Base-by-base conservation (phyloP, 2,329 filamentous ascomycete species). In the Dothideomycetes sp. region DNA sequence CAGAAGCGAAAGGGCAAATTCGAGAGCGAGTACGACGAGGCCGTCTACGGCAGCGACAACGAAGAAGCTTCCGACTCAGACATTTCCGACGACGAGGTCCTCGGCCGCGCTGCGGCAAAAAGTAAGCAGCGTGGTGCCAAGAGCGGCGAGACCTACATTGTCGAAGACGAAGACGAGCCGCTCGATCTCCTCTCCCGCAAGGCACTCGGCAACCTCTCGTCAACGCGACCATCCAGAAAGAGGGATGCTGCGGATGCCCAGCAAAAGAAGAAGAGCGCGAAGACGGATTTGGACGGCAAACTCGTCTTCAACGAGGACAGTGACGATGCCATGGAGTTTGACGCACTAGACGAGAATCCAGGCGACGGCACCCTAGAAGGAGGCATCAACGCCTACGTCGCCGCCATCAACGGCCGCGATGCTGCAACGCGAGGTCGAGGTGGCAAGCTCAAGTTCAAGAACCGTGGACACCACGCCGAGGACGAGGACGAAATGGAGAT, bases 151-250 rank as follows among this genome's bases (percentile, higher is more conserved):
- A 77, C 82, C 1, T 98, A 91, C 62, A 96, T 98, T 51, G 75
- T 94, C 45, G 89, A 96, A 65, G 84, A 93, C 45, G 86, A 93
- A 42, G 84, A 94, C 52, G 91, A 96, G 59, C 91, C 91, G 1
- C 79, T 98, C 31, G 91, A 98, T 65, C 74, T 98, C 34, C 75
- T 98, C 12, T 89, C 91, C 54, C 83, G 85, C 45, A 81, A 81
- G 56, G 86, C 88, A 7, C 75, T 98, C 31, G 89, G 86, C 39
- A 91, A 86, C 58, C 95, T 98, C 53, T 94, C 88, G 3, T 85
- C 84, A 4, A 94, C 86, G 9, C 89, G 87, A 60, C 89, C 88
- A 3, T 63, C 73, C 40, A 80, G 77, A 56, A 61, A 73, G 49
- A 74, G 74, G 56, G 70, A 72, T 52, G 48, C 36, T 4, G 58